Percentiles rank a stretch among this genome's conserved stretches.
Evolutionary conservation across 805 yeast species (phyloP).

Genomic region (Nadsonia fulvescens): DNA sequence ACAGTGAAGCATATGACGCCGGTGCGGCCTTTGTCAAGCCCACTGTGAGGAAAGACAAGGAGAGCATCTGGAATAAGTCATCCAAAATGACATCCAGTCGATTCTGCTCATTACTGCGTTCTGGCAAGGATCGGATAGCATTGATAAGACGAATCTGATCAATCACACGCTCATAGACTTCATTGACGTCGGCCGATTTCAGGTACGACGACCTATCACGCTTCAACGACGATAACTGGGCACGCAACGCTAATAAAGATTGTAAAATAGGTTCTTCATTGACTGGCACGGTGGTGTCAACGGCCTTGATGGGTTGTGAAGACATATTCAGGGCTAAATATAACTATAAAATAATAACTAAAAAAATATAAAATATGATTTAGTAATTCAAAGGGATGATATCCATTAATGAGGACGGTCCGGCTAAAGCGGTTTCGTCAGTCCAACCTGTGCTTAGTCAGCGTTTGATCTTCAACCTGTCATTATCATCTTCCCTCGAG

Average conservation of each 20-base stretch:
- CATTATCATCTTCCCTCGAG: too few species aligned
- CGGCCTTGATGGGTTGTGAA: too few species aligned
- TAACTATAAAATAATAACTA: too few species aligned
- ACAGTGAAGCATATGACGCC: constrained; percentile 77
- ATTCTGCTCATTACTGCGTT: constrained; percentile 15
- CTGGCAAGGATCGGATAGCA: constrained; percentile 16
- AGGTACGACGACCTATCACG: constrained; percentile 19
- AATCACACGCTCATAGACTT: constrained; percentile 15
- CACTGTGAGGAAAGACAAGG: constrained; percentile 77
- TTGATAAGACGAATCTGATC: constrained; percentile 16
- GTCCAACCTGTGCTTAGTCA: too few species aligned
- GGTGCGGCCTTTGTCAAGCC: constrained; percentile 85
- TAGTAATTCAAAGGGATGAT: too few species aligned
- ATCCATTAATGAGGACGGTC: too few species aligned
- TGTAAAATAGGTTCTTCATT: constrained; percentile 16
- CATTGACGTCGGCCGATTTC: constrained; percentile 17
- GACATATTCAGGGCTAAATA: too few species aligned
- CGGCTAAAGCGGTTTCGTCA: too few species aligned
- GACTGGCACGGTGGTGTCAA: too few species aligned
- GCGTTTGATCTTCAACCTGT: too few species aligned
- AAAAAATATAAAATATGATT: too few species aligned
- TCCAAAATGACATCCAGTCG: constrained; percentile 59
- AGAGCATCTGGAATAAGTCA: constrained; percentile 75
- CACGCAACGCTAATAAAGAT: constrained; percentile 15
- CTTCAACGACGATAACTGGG: constrained; percentile 15